Evolutionary conservation across 2,329 filamentous ascomycete species (phyloP).

Genomic region (Curvularia hawaiiensis): DNA sequence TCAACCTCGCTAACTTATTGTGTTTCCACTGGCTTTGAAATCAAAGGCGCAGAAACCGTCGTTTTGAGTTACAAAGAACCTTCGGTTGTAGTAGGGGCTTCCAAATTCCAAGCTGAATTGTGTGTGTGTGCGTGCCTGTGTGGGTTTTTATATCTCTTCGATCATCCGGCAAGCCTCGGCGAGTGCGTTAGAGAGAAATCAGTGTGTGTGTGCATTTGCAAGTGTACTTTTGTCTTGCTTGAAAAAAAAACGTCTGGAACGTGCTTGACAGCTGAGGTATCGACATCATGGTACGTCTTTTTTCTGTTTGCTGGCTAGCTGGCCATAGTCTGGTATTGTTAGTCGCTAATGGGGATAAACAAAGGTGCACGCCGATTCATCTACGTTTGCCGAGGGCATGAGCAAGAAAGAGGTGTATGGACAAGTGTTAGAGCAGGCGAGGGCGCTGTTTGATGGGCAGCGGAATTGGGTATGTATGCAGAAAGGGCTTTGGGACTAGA

Average conservation of each 20-base stretch:
- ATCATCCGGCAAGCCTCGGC: slow-evolving; percentile 12
- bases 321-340: not conserved
- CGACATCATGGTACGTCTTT: slow-evolving; percentile 7
- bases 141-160: not conserved
- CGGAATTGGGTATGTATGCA: slow-evolving; percentile 71
- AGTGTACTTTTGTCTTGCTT: not conserved
- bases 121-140: not conserved
- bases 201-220: not conserved
- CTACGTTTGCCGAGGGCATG: slow-evolving; percentile 70
- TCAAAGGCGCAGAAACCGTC: not conserved
- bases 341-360: not conserved
- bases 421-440: slow-evolving; percentile 73
- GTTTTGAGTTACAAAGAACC: too few relatives aligned
- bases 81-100: too few relatives aligned
- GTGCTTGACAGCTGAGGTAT: not conserved
- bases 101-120: too few relatives aligned
- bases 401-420: slow-evolving; percentile 75
- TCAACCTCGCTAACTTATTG: not conserved
- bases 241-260: not conserved
- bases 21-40: not conserved
- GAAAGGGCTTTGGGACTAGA: not conserved
- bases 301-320: too few relatives aligned
- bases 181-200: not conserved
- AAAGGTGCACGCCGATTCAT: slow-evolving; percentile 77
- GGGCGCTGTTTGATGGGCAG: slow-evolving; percentile 72